These are phyloP conservation scores for Plantago major DNA, from an alignment of 257 asterid species.

Conservation along the genomic window DNA sequence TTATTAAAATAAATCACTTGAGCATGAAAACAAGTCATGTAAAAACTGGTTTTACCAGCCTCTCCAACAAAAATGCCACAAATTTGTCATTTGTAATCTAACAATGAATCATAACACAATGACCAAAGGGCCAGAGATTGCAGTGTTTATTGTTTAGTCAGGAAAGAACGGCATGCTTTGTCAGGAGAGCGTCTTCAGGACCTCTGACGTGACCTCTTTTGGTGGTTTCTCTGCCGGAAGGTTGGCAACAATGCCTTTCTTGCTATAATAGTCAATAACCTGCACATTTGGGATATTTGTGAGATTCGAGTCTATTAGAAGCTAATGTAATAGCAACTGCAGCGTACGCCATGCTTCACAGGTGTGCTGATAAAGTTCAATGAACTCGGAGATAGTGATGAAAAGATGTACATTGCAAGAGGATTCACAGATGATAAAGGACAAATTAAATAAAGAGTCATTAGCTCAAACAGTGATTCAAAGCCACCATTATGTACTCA, in stretches of 20 bases:
- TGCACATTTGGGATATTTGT: conserved; percentile 20
- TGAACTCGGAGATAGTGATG: too few relatives aligned
- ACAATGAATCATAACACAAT: conserved; percentile 19
- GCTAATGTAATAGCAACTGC: too few relatives aligned
- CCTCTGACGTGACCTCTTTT: conserved; percentile 57
- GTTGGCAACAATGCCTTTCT: conserved; percentile 53
- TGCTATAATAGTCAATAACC: conserved; percentile 60
- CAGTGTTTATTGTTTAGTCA: conserved; percentile 16
- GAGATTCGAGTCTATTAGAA: too few relatives aligned
- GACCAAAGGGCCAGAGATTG: conserved; percentile 9
- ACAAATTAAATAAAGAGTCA: background rate
- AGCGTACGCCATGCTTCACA: too few relatives aligned
- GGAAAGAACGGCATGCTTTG: conserved; percentile 6
- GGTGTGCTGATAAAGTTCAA: too few relatives aligned
- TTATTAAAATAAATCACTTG: too few relatives aligned
- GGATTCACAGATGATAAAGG: too few relatives aligned
- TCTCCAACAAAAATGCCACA: conserved; percentile 7
- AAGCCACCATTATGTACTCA: background rate
- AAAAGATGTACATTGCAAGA: too few relatives aligned
- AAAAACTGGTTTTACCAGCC: too few relatives aligned
- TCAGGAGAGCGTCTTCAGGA: conserved; percentile 58
- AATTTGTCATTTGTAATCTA: conserved; percentile 15
- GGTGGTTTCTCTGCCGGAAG: conserved; percentile 76
- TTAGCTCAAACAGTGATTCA: background rate
- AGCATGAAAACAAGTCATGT: too few relatives aligned